Conservation (phyloP, 768 basidiomycete genomes). For the Suillus subalutaceus region DNA sequence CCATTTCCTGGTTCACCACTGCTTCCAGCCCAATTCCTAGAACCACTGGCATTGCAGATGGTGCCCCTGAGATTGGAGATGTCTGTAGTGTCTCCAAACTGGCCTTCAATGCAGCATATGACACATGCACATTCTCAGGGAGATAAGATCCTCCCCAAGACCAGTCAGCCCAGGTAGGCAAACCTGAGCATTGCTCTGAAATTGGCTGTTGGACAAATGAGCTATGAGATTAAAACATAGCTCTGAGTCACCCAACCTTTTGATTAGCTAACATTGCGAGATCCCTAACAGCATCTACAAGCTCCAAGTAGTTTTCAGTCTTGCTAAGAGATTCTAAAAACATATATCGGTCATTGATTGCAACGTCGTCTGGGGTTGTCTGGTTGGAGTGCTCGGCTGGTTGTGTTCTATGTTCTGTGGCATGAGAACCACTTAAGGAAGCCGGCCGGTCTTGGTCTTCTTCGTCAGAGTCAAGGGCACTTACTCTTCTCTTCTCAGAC, state of each 20-base stretch:
- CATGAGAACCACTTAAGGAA: not conserved
- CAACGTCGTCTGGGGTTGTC: not conserved
- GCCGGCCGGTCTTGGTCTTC: not conserved
- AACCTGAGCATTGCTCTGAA: not conserved
- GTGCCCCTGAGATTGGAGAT: not conserved
- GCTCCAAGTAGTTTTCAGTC: not conserved
- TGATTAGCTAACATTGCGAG: not conserved
- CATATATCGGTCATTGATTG: not conserved
- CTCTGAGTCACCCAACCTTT: not conserved
- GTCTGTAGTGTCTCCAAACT: not conserved
- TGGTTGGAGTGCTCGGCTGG: not conserved
- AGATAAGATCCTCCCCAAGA: not conserved
- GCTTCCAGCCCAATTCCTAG: no score
- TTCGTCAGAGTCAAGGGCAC: not conserved
- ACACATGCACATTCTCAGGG: not conserved
- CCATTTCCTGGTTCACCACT: no score
- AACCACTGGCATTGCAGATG: no score
- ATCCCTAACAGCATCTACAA: not conserved
- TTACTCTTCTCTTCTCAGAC: not conserved
- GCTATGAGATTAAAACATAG: not conserved
- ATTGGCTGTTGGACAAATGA: not conserved
- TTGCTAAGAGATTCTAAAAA: not conserved
- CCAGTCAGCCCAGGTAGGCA: constrained; percentile 11
- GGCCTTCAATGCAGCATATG: not conserved
- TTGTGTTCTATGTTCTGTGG: not conserved